Base-by-base conservation (phyloP, 805 yeast genomes). In the Suhomyces sp. region DNA sequence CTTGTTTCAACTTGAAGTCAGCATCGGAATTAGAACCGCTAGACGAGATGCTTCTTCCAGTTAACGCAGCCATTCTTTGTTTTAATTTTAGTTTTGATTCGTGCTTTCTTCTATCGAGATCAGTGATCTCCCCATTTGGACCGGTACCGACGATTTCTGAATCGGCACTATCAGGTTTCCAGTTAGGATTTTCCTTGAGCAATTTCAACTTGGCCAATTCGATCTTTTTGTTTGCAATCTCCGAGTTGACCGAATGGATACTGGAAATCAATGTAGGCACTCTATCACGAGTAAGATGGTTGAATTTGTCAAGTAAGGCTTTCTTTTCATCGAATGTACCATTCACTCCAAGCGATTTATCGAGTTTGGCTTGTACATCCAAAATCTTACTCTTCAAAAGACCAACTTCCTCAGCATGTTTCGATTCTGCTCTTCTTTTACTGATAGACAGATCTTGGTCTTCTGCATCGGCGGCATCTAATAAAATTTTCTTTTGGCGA, bases 51-150 rank as follows among this genome's bases (percentile, higher is more conserved):
- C 24, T 19, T 62, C 85, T 87, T 5, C 97, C 97, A 0, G 97
- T 92, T 62, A 93, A 79, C 3, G 93, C 90, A 27, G 97, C 96
- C 96, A 93, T 91, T 60, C 96, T 81, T 48, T 92, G 88, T 57
- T 85, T 84, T 60, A 94, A 76, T 52, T 85, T 72, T 41, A 93
- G 96, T 64, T 88, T 87, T 42, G 89, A 85, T 60, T 81, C 86
- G 40, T 93, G 94, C 61, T 88, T 87, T 57, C 88, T 81, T 54
- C 88, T 81, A 65, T 92, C 97, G 12, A 83, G 71, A 24, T 89
- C 97, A 2, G 97, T 92, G 7, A 90, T 81, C 54, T 84, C 83
- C 29, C 97, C 97, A 62, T 87, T 84, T 46, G 90, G 87, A 6
- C 97, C 98, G 5, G 94, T 82, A 4, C 97, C 97, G 26, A 78